These are phyloP conservation scores for Russula virescens DNA, from an alignment of 768 basidiomycete genomes.

Conservation along the genomic window DNA sequence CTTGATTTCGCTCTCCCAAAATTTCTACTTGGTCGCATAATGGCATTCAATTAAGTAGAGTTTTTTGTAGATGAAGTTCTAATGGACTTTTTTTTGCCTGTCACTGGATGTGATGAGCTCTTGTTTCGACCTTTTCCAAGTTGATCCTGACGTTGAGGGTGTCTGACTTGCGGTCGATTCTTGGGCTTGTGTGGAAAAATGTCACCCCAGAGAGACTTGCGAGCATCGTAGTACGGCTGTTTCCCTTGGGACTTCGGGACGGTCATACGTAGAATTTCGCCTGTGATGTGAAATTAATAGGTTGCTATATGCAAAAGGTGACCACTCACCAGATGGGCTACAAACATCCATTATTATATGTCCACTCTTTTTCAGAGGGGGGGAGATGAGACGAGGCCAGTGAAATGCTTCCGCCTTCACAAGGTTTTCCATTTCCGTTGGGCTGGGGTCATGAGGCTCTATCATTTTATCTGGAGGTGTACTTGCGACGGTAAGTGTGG, in stretches of 20 bases:
- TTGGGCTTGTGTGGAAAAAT: slow-evolving; percentile 88
- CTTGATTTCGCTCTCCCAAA: neutral
- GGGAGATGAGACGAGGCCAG: slow-evolving; percentile 89
- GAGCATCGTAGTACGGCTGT: slow-evolving; percentile 89
- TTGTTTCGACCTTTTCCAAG: slow-evolving; percentile 30
- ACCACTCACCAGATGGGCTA: slow-evolving; percentile 60
- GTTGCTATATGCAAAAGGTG: neutral
- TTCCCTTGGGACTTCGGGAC: slow-evolving; percentile 95
- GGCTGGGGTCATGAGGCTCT: slow-evolving; percentile 10
- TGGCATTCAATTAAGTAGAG: neutral
- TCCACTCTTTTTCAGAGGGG: slow-evolving; percentile 88
- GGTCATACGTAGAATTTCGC: slow-evolving; percentile 85
- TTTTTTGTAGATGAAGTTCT: neutral
- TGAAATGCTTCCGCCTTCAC: slow-evolving; percentile 70
- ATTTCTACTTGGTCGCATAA: neutral
- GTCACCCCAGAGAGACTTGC: slow-evolving; percentile 93
- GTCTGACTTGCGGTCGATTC: slow-evolving; percentile 63
- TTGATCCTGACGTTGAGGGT: slow-evolving; percentile 34
- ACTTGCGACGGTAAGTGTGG: neutral
- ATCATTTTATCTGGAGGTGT: neutral
- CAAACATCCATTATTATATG: slow-evolving; percentile 92
- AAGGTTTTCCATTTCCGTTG: slow-evolving; percentile 42
- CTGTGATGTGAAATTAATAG: slow-evolving; percentile 37
- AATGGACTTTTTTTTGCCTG: neutral
- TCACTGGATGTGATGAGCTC: slow-evolving; percentile 14